Percentiles rank a stretch among this genome's conserved stretches.
Conservation (phyloP, 805 yeast genomes). For the Candida andamanensis region DNA sequence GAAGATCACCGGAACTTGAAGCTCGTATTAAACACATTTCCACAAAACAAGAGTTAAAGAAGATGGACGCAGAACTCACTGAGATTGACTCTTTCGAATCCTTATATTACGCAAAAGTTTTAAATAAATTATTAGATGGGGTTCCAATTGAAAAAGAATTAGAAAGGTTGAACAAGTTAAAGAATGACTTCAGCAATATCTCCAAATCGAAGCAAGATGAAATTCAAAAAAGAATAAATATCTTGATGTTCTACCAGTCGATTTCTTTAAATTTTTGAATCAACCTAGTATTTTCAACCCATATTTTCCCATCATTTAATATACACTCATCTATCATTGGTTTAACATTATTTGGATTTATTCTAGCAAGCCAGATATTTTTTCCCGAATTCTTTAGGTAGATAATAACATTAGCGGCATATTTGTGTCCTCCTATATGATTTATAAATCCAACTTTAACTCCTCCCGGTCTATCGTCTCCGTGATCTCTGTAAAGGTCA, state of each 20-base stretch:
- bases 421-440: conserved; percentile 96
- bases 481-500: conserved; percentile 68
- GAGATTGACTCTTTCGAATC: neutral
- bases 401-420: conserved; percentile 80
- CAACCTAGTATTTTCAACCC: conserved; percentile 64
- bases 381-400: conserved; percentile 64
- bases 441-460: conserved; percentile 65
- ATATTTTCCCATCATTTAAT: conserved; percentile 60
- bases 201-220: conserved; percentile 1
- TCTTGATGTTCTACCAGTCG: conserved; percentile 6
- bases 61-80: neutral
- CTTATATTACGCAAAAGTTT: conserved; percentile 3
- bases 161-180: neutral
- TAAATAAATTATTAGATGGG: conserved; percentile 3
- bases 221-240: conserved; percentile 2
- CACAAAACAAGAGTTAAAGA: neutral
- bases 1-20: conserved; percentile 15
- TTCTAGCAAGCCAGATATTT: conserved; percentile 83
- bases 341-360: conserved; percentile 69
- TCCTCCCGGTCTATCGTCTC: conserved; percentile 74
- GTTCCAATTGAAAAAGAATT: neutral
- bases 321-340: conserved; percentile 76
- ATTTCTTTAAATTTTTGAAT: conserved; percentile 38
- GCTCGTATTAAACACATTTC: neutral
- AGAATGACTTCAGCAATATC: neutral